phyloP scores from a whole-genome alignment of 345 rosid genomes.

The Salix koriyanagi region DNA sequence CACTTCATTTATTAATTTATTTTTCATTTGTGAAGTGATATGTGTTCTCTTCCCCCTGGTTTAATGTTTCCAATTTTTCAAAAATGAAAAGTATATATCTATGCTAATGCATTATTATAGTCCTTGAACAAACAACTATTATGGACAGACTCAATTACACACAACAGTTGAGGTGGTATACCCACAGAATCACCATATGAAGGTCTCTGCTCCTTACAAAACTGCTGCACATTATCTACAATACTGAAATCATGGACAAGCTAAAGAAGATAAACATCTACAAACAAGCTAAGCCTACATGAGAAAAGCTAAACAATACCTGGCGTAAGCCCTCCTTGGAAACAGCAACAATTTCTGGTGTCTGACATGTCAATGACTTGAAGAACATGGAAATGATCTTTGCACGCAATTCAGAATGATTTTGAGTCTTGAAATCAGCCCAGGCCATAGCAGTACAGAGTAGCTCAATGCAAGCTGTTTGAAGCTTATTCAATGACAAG shows the following conservation, averaged over 20 bases:
- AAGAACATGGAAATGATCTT: constrained; percentile 98
- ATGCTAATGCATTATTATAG: not conserved
- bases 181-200: not conserved
- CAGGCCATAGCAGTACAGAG: constrained; percentile 98
- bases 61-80: not conserved
- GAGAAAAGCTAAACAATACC: constrained; percentile 46
- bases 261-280: not conserved
- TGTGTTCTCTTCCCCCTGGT: not conserved
- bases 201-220: not conserved
- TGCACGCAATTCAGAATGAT: constrained; percentile 78
- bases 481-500: constrained; percentile 75
- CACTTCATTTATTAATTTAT: not conserved
- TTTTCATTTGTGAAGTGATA: not conserved
- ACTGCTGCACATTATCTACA: not conserved
- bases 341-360: constrained; percentile 95
- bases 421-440: constrained; percentile 83
- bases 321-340: constrained; percentile 98
- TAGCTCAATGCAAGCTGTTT: constrained; percentile 94
- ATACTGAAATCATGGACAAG: not conserved
- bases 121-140: not conserved
- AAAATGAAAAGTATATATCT: not conserved
- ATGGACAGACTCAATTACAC: not conserved
- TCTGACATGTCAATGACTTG: constrained; percentile 90
- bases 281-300: not conserved
- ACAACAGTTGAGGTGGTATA: not conserved